Percentiles rank a stretch among this genome's conserved stretches.
phyloP scores from a whole-genome alignment of 1,284 basidiomycete species.

The Moniliophthora roreri region DNA sequence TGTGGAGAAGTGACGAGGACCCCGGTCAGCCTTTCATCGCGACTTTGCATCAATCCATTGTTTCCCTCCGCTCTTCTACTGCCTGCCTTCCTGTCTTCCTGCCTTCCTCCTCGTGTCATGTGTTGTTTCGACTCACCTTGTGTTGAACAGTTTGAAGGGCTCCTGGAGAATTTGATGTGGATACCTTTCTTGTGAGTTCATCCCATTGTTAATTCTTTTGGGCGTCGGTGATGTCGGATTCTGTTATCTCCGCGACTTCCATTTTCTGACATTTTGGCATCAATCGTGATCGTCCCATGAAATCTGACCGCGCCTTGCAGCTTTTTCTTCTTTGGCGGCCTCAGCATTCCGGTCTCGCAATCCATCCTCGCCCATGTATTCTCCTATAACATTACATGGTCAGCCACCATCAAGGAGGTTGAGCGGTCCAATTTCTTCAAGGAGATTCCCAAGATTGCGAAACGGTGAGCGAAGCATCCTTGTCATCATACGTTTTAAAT shows the following conservation, averaged over 20 bases:
- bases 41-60: background rate
- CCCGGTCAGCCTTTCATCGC: constrained; percentile 6
- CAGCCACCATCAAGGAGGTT: constrained; percentile 80
- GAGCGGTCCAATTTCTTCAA: constrained; percentile 87
- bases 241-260: background rate
- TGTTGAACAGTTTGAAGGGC: constrained; percentile 31
- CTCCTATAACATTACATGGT: constrained; percentile 87
- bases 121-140: constrained; percentile 2
- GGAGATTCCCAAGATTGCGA: constrained; percentile 80
- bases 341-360: constrained; percentile 72
- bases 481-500: background rate
- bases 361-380: constrained; percentile 81
- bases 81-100: background rate
- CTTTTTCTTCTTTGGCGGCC: constrained; percentile 84
- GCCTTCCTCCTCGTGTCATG: background rate
- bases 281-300: background rate
- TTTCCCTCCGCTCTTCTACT: background rate
- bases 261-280: background rate
- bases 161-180: constrained; percentile 74
- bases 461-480: constrained; percentile 35
- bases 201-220: background rate
- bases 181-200: constrained; percentile 75
- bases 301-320: constrained; percentile 32
- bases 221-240: background rate
- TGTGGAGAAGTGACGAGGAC: constrained; percentile 1